phyloP scores from a whole-genome alignment of 768 basidiomycete species.

The Lentinula boryana region DNA sequence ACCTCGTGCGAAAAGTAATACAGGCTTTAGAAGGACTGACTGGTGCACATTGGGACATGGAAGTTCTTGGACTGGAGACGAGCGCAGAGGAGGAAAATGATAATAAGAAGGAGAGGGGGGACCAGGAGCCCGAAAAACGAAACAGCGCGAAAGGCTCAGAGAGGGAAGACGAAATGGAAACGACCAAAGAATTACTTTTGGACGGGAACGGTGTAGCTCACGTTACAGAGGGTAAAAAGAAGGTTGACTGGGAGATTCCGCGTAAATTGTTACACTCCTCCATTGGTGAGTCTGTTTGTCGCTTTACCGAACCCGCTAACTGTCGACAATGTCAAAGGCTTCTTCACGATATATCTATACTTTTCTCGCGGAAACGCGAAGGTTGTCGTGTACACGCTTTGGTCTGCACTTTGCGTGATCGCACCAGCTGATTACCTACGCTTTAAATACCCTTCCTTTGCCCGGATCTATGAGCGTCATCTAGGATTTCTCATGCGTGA shows the following conservation, averaged over 20 bases:
- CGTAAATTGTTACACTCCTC: conserved; percentile 83
- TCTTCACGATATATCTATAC: conserved; percentile 59
- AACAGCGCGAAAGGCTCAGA: neutral
- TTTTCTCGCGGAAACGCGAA: conserved; percentile 38
- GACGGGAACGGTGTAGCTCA: neutral
- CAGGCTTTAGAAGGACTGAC: neutral
- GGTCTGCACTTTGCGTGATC: conserved; percentile 61
- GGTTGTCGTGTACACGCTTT: conserved; percentile 56
- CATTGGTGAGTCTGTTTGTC: conserved; percentile 55
- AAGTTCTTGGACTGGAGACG: neutral
- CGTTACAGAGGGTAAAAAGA: conserved; percentile 14
- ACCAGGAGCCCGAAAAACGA: neutral
- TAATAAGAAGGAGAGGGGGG: neutral
- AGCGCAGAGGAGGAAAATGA: neutral
- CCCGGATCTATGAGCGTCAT: conserved; percentile 58
- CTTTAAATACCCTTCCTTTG: conserved; percentile 59
- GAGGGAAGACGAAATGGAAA: conserved; percentile 1
- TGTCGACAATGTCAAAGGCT: conserved; percentile 33
- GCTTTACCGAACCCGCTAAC: neutral
- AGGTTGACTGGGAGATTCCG: conserved; percentile 87
- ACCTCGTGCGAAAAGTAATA: neutral
- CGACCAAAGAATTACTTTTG: neutral
- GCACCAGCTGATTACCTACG: conserved; percentile 73
- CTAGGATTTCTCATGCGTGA: conserved; percentile 89
- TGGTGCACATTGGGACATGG: neutral